Evolutionary conservation across 2,329 filamentous ascomycete species (phyloP).

Genomic region (Fusarium sp.): DNA sequence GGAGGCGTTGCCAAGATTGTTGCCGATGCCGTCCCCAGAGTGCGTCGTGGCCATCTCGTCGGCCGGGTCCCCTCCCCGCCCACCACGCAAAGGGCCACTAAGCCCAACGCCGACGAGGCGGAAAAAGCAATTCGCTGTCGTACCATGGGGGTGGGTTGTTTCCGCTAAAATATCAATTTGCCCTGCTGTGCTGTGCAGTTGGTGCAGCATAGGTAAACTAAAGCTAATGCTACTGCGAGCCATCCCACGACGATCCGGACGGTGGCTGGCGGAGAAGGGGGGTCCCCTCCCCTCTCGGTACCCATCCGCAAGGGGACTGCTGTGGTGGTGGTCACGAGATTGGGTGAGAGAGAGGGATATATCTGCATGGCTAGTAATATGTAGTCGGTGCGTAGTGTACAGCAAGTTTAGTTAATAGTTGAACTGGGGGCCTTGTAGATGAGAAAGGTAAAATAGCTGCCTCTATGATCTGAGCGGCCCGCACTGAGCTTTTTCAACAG

Average conservation of each 20-base stretch:
- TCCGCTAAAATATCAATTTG: not conserved
- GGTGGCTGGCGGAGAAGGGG: not conserved
- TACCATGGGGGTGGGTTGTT: not conserved
- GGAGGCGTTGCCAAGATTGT: not conserved
- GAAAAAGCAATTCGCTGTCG: slow-evolving; percentile 11
- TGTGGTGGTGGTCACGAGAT: not conserved
- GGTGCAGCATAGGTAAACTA: not conserved
- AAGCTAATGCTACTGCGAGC: not conserved
- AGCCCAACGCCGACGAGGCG: slow-evolving; percentile 1
- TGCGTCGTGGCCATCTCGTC: not conserved
- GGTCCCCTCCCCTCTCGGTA: not conserved
- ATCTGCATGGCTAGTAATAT: not conserved
- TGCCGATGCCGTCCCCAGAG: not conserved
- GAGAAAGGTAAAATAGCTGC: not conserved
- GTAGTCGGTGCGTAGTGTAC: not conserved
- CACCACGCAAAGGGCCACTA: not conserved
- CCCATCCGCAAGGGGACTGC: not conserved
- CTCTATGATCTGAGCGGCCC: not conserved
- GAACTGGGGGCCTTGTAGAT: not conserved
- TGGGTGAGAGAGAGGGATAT: not conserved
- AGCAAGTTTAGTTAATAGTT: not conserved
- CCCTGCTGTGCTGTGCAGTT: not conserved
- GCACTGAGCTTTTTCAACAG: not conserved
- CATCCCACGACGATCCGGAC: not conserved
- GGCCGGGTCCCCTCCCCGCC: not conserved